A percentile compares a stretch with the other conserved stretches of the same genome.
These are phyloP conservation scores for Rhynchospora tenuis DNA, from an alignment of 176 grass and related monocot species.

Conservation along the genomic window DNA sequence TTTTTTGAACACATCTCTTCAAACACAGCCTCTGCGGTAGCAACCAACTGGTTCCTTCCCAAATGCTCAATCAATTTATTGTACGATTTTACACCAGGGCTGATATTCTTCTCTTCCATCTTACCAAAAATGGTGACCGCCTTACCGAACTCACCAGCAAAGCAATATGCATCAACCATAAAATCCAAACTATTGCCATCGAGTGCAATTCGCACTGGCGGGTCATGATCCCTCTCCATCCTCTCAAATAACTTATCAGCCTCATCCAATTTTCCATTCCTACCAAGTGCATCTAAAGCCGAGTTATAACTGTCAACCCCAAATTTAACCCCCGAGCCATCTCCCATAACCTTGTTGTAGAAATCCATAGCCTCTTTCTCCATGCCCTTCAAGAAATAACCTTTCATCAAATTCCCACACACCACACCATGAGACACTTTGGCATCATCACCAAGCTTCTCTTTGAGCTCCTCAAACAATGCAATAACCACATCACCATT, in stretches of 20 bases:
- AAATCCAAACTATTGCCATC: slow-evolving; percentile 61
- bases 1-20: slow-evolving; percentile 42
- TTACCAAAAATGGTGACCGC: slow-evolving; percentile 48
- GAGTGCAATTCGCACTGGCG: slow-evolving; percentile 45
- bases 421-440: slow-evolving; percentile 46
- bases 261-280: slow-evolving; percentile 57
- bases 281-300: slow-evolving; percentile 45
- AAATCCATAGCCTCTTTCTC: slow-evolving; percentile 68
- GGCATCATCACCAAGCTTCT: slow-evolving; percentile 43
- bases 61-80: slow-evolving; percentile 77
- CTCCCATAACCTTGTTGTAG: slow-evolving; percentile 28
- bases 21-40: slow-evolving; percentile 43
- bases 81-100: slow-evolving; percentile 45
- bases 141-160: slow-evolving; percentile 47
- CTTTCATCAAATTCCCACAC: slow-evolving; percentile 78
- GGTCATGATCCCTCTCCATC: slow-evolving; percentile 65
- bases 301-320: slow-evolving; percentile 41
- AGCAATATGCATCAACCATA: slow-evolving; percentile 70
- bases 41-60: slow-evolving; percentile 29
- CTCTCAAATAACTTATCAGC: slow-evolving; percentile 60
- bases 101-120: slow-evolving; percentile 55
- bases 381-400: slow-evolving; percentile 59
- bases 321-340: slow-evolving; percentile 48
- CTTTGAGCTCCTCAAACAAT: slow-evolving; percentile 52
- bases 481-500: slow-evolving; percentile 41